A percentile compares a stretch with the other conserved stretches of the same genome.
Evolutionary conservation across 768 basidiomycete genomes (phyloP).

Genomic region (Heimioporus sp.): DNA sequence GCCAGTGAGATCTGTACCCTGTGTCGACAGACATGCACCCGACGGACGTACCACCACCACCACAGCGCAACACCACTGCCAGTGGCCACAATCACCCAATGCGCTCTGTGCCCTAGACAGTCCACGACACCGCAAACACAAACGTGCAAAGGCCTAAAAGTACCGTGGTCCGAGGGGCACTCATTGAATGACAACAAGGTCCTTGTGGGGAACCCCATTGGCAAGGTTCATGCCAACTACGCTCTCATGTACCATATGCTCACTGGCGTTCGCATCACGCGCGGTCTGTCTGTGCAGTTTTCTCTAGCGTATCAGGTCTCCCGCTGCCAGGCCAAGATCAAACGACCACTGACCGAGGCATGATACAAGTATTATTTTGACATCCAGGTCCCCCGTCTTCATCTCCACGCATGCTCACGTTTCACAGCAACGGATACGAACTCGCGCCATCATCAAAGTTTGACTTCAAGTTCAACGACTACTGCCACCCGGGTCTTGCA

Average conservation of each 20-base stretch:
- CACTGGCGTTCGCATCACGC: conserved; percentile 94
- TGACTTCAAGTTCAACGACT: conserved; percentile 99
- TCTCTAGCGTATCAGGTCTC: conserved; percentile 62
- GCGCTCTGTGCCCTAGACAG: conserved; percentile 31
- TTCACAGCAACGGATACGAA: conserved; percentile 86
- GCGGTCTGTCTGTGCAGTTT: conserved; percentile 39
- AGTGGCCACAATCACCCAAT: conserved; percentile 40
- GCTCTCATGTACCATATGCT: conserved; percentile 99
- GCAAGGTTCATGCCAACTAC: conserved; percentile 98
- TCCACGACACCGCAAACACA: conserved; percentile 65
- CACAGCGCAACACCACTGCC: conserved; percentile 73
- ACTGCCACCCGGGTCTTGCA: conserved; percentile 98
- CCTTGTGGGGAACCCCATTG: conserved; percentile 92
- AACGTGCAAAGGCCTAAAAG: conserved; percentile 65
- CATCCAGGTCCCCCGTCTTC: conserved; percentile 54
- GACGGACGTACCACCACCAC: background rate
- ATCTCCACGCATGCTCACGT: conserved; percentile 1
- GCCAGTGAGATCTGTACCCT: no score
- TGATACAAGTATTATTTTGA: conserved; percentile 97
- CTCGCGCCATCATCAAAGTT: conserved; percentile 96
- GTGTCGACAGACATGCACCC: conserved; percentile 2
- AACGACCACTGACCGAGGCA: conserved; percentile 76
- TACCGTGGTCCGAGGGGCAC: conserved; percentile 61
- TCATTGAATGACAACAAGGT: conserved; percentile 58
- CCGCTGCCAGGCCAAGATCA: conserved; percentile 93